A percentile compares a stretch with the other conserved stretches of the same genome.
These are phyloP conservation scores for Mortierella sp. DNA, from an alignment of 371 early-diverging fungal genomes.

Conservation along the genomic window DNA sequence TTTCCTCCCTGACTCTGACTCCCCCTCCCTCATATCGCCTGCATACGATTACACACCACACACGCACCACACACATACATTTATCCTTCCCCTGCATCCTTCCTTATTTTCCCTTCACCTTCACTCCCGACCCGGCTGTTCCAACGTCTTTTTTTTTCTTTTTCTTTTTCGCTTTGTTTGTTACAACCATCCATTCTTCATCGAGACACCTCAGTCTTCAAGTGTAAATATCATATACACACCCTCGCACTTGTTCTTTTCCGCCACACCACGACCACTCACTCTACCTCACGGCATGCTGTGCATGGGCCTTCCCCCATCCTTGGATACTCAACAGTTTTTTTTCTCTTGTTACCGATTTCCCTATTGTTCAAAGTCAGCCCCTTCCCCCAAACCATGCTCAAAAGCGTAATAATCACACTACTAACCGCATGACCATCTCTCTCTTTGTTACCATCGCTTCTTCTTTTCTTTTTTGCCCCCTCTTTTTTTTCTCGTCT, in stretches of 20 bases:
- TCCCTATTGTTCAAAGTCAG: neutral
- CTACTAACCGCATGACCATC: conserved; percentile 13
- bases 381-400: neutral
- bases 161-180: neutral
- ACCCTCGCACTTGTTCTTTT: neutral
- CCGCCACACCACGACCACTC: neutral
- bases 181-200: neutral
- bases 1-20: neutral
- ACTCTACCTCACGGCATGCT: no score
- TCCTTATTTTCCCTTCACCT: no score
- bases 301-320: neutral
- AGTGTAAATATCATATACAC: neutral
- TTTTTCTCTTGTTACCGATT: neutral
- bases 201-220: neutral
- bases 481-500: neutral
- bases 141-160: neutral
- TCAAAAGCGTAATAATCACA: conserved; percentile 1
- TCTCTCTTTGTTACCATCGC: neutral
- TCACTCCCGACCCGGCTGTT: neutral
- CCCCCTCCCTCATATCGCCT: neutral
- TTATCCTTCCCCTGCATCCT: neutral
- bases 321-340: neutral
- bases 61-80: neutral
- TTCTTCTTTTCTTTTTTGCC: neutral
- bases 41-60: no score